Evolutionary conservation across 495 filamentous ascomycete species (phyloP), one percentile per base, ranked within the genome.

Genomic region (Podospora comata): DNA sequence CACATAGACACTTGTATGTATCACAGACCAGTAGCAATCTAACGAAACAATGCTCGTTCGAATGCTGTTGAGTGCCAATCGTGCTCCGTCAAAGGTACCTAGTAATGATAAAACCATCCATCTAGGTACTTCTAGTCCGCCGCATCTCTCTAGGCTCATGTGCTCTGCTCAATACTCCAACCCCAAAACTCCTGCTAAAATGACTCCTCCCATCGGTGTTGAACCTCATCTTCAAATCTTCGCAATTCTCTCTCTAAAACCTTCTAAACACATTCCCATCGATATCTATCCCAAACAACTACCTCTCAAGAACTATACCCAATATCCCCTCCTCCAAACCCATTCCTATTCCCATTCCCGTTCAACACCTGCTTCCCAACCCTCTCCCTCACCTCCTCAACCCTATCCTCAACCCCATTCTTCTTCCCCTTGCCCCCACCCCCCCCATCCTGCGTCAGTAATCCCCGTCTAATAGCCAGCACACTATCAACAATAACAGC

Each of bases 401-500:
- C 60, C 13, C 66, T 69, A 20, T 67, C 64, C 56, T 58, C n/a
- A 20, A 58, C 65, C 53, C 32, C 59, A 18, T 28, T 62, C 39
- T 16, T 7, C 44, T 39, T 34, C 20, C 62, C 20, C 55, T 53
- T 16, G 18, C 60, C 30, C 44, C 57, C 26, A 48, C 64, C 55
- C 28, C 34, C 67, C 62, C n/a, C 57, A 57, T 70, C 70, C 60
- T 69, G 62, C 58, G 72, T 73, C 1, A 83, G 84, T 18, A 86
- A 57, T 20, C 81, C 84, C 70, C 83, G 81, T 0, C 84, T 79
- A 65, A 97, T 94, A 23, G 89, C 89, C 16, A 97, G 83, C 11
- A 98, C 94, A 56, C 86, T 92, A 74, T 98, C 94, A 54, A 97
- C 95, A 74, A 98, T 98, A 27, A 98, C 93, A 6, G 94, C 94